These are phyloP conservation scores for Symbiodinium natans DNA, from an alignment of 73 alveolate species.

Conservation along the genomic window DNA sequence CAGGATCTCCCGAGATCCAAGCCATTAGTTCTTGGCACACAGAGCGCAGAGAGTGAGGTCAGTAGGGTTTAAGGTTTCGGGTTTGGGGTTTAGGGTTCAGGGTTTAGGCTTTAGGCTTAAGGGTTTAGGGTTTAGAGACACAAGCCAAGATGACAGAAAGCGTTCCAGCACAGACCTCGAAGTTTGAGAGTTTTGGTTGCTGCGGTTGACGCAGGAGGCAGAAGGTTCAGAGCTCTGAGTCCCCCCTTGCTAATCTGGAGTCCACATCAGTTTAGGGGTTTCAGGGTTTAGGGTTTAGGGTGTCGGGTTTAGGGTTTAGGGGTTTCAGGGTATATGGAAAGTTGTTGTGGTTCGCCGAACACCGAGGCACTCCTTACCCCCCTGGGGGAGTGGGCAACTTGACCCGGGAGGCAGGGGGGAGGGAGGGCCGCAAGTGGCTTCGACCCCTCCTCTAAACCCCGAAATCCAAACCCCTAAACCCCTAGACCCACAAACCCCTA, in stretches of 20 bases:
- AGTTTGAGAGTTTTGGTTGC: not conserved
- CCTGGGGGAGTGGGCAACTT: slow-evolving; percentile 23
- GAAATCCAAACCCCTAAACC: not conserved
- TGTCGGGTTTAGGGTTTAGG: too few species aligned
- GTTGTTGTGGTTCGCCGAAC: too few species aligned
- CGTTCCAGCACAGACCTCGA: not conserved
- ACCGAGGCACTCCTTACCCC: slow-evolving; percentile 39
- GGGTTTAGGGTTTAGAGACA: too few species aligned
- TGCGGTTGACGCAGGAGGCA: not conserved
- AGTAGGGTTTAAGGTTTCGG: too few species aligned
- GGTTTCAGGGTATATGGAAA: too few species aligned
- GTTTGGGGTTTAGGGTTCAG: too few species aligned
- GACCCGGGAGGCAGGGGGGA: not conserved
- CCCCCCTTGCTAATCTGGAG: not conserved
- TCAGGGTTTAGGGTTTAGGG: not conserved
- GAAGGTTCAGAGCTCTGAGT: not conserved
- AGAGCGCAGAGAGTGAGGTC: too few species aligned
- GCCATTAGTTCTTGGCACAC: too few species aligned
- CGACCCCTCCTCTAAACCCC: not conserved
- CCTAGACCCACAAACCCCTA: not conserved
- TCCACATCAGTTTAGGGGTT: not conserved
- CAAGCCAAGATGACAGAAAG: not conserved
- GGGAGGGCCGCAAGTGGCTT: not conserved
- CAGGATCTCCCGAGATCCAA: too few species aligned
- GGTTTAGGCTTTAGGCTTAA: too few species aligned